Evolutionary conservation across 2,329 filamentous ascomycete genomes (phyloP), one percentile per base, ranked within the genome.

Genomic region (Cladosporium halotolerans): DNA sequence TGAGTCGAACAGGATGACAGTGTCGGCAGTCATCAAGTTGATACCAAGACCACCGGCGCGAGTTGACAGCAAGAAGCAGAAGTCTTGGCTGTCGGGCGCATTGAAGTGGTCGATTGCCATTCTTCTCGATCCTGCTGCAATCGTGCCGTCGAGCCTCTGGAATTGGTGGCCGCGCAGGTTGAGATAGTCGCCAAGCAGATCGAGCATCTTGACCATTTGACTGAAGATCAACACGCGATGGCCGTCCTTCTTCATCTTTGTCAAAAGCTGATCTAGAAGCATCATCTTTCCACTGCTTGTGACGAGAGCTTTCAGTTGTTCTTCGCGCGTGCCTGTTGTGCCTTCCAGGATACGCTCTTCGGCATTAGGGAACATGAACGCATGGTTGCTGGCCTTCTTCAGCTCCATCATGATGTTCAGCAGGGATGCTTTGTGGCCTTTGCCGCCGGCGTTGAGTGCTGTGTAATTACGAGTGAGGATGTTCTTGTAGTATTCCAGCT

Each of bases 231-330:
- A 75, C 10, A 99, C 95, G 52, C 93, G 88, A 71, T 99, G 93
- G 45, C 89, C 89, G 65, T 99, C 93, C 61, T 86, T 88, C 70
- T 87, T 96, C 60, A 99, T 75, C 72, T 99, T 99, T 5, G 87
- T 86, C 9, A 99, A 79, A n/a, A 99, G 83, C 67, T 91, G 89
- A 63, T 99, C 93, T 7, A 99, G 81, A 45, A 99, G 79, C 90
- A 97, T 97, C 93, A 99, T 96, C 74, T 99, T 99, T 62, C 95
- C 95, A 72, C 93, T 99, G 67, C 90, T 96, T 3, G 91, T 92
- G 65, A 99, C 95, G 56, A 99, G 80, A 16, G 88, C 88, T 68
- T 95, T 93, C 62, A 99, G 81, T 58, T 90, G 83, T 67, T 97
- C 93, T 65, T 97, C 92, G 31, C 91, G 86, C 16, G 88, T 84